Conservation (phyloP, 371 early-diverging fungal genomes). For the Rhizopus stolonifer region DNA sequence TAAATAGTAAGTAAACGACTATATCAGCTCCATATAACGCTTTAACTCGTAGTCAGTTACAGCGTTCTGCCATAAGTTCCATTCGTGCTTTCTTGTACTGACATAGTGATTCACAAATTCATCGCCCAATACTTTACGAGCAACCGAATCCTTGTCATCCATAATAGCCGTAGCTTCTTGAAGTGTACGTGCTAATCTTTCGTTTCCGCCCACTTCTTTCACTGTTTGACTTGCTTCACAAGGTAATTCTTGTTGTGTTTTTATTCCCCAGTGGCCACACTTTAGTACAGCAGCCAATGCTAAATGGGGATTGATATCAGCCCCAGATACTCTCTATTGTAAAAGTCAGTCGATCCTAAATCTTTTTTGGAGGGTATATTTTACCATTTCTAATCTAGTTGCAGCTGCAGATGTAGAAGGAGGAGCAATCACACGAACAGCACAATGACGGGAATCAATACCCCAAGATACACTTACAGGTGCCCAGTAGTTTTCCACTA, state of each 20-base stretch:
- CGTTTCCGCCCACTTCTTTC: conserved; percentile 14
- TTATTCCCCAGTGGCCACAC: conserved; percentile 78
- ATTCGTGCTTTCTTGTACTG: conserved; percentile 73
- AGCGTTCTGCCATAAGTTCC: conserved; percentile 68
- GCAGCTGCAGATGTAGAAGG: conserved; percentile 64
- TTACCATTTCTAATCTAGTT: conserved; percentile 73
- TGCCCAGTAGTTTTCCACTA: conserved; percentile 85
- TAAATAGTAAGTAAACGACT: too few species aligned
- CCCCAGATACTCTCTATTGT: conserved; percentile 78
- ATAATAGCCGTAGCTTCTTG: conserved; percentile 68
- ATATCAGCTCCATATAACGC: conserved; percentile 71
- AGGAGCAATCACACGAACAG: conserved; percentile 76
- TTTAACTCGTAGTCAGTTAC: conserved; percentile 80
- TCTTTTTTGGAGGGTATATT: too few species aligned
- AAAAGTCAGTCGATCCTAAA: conserved; percentile 15
- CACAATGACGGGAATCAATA: conserved; percentile 73
- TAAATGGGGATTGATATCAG: conserved; percentile 82
- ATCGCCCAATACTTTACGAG: conserved; percentile 75
- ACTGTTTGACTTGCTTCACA: conserved; percentile 31
- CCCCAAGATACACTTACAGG: conserved; percentile 86
- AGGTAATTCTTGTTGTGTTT: conserved; percentile 56
- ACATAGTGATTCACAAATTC: conserved; percentile 80
- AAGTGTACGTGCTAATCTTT: conserved; percentile 63
- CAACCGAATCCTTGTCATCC: conserved; percentile 66
- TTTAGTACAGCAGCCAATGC: conserved; percentile 77